Evolutionary conservation across 495 filamentous ascomycete genomes (phyloP), one percentile per base, ranked within the genome.

Genomic region (Darksidea phi): DNA sequence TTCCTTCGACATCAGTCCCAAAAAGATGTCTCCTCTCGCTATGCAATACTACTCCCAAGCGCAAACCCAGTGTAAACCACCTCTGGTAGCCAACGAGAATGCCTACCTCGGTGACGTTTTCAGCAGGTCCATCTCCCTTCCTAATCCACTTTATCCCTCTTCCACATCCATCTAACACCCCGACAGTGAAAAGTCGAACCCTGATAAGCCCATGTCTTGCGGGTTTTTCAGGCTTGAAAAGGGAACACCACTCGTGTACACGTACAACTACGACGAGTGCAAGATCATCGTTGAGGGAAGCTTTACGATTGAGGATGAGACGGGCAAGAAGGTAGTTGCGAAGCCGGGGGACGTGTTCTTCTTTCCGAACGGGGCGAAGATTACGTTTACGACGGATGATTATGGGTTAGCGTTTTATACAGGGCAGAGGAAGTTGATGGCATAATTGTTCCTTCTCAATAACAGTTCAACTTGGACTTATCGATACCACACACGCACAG

Each of bases 241-340:
- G 59, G 86, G 88, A 59, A 86, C 86, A 0, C 85, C 86, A 0
- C 80, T 91, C 52, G 81, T 88, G 23, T 90, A 90, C 72, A 82
- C 77, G 34, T 90, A 91, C 69, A 85, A 80, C 45, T 91, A 90
- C 71, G 81, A 90, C 63, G 88, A 90, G 75, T 88, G 83, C 82
- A 89, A 90, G 76, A 88, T 91, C 62, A 88, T 91, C 62, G 74
- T 92, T 6, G 88, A 91, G 65, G 88, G 88, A 50, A 80, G 83
- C 63, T 89, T 88, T 64, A 82, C 87, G 63, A 89, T 92, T 64
- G 77, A 78, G 7, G 86, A 88, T 71, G 87, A 87, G 74, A 81
- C 80, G 7, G 87, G 86, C 24, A 81, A 87, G 66, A 86, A 81
- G 60, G 87, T 88, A 18, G 82, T 84, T 45, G 88, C 84, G 8